phyloP scores from a whole-genome alignment of 2,329 filamentous ascomycete species.

The Fusarium buharicum region DNA sequence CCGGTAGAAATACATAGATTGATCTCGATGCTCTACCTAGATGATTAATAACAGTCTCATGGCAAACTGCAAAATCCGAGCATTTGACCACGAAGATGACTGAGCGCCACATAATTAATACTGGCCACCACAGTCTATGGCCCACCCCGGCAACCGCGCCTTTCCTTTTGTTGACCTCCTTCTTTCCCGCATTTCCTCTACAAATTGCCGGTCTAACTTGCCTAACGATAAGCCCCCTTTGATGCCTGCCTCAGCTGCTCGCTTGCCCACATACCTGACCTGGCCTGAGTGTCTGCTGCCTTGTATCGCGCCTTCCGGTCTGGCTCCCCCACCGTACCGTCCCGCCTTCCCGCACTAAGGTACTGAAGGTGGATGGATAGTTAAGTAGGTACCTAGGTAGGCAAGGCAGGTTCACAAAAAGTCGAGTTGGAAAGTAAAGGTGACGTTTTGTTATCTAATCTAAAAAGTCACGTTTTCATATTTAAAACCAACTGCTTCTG shows the following conservation, averaged over 20 bases:
- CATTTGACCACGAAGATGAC: background rate
- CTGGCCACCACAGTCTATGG: background rate
- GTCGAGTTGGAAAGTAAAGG: conserved; percentile 3
- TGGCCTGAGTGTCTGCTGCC: conserved; percentile 18
- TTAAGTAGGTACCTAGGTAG: background rate
- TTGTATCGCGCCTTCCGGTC: conserved; percentile 29
- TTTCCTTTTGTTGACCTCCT: background rate
- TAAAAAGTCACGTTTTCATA: conserved; percentile 1
- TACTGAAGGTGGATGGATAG: conserved; percentile 13
- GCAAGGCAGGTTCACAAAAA: conserved; percentile 12
- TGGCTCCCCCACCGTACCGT: conserved; percentile 33
- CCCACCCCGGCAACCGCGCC: background rate
- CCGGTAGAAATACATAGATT: background rate
- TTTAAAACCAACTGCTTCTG: background rate
- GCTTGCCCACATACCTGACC: conserved; percentile 1
- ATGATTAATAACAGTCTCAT: background rate
- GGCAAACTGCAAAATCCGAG: background rate
- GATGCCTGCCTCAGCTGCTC: conserved; percentile 13
- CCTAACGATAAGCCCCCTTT: background rate
- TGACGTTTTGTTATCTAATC: conserved; percentile 8
- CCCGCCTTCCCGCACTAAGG: conserved; percentile 26
- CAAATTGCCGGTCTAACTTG: background rate
- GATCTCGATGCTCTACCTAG: background rate
- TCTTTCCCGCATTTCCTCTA: background rate
- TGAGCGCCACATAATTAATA: conserved; percentile 7